These are phyloP conservation scores for Blastomyces emzantsi DNA, from an alignment of 2,329 filamentous ascomycete genomes.

Conservation along the genomic window DNA sequence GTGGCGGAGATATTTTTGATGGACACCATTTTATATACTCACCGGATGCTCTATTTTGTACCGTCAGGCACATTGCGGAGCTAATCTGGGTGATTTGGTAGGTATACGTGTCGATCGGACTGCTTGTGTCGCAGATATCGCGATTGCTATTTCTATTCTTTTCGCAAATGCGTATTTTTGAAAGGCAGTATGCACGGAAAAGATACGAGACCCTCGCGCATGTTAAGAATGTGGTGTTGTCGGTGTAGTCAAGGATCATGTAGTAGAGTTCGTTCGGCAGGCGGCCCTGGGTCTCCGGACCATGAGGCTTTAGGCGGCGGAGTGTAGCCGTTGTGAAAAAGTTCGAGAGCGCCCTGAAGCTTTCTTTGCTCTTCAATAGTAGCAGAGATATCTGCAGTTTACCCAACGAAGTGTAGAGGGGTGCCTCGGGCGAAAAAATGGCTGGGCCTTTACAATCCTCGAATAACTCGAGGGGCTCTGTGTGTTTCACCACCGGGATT, in stretches of 20 bases:
- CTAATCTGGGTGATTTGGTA: neutral
- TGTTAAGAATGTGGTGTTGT: neutral
- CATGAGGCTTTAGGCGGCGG: neutral
- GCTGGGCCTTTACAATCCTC: neutral
- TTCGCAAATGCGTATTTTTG: neutral
- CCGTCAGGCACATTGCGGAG: neutral
- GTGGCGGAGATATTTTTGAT: neutral
- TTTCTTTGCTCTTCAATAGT: neutral
- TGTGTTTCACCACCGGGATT: neutral
- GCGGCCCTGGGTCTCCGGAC: neutral
- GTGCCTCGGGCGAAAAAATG: neutral
- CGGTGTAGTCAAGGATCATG: conserved; percentile 7
- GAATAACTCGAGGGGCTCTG: neutral
- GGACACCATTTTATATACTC: neutral
- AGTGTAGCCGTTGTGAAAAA: conserved; percentile 5
- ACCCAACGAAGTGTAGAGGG: neutral
- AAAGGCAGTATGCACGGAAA: conserved; percentile 4
- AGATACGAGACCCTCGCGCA: conserved; percentile 3
- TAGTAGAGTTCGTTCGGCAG: conserved; percentile 5
- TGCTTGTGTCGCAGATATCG: neutral
- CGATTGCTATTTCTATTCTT: neutral
- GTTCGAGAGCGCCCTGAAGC: conserved; percentile 2
- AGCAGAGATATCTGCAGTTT: neutral
- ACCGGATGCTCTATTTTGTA: conserved; percentile 4
- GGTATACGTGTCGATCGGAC: neutral